Evolutionary conservation across 129 eudicot species (phyloP).

Genomic region (Apium graveolens): DNA sequence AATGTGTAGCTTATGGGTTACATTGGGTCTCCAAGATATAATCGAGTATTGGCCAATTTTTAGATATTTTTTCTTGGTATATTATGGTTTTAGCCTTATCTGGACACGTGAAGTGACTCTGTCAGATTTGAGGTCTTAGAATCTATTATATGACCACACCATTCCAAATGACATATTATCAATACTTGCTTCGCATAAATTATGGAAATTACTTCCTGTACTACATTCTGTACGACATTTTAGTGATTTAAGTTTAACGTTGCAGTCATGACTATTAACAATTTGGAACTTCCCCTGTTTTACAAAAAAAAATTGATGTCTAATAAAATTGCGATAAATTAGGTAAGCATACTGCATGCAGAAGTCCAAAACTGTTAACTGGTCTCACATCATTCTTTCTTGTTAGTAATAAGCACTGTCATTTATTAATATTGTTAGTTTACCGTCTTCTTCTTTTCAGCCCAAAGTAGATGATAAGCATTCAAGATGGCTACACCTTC

Average conservation of each 20-base stretch:
- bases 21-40: neutral
- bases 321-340: neutral
- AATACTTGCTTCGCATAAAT: neutral
- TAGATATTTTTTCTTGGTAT: neutral
- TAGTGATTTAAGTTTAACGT: neutral
- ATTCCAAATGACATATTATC: neutral
- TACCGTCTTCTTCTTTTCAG: constrained; percentile 26
- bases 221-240: neutral
- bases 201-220: neutral
- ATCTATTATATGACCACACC: neutral
- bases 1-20: neutral
- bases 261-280: neutral
- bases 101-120: neutral
- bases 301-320: neutral
- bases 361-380: neutral
- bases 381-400: neutral
- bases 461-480: constrained; percentile 82
- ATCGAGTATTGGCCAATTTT: too few species aligned
- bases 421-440: neutral
- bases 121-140: neutral
- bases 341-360: neutral
- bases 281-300: neutral
- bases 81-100: neutral
- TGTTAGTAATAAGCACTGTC: neutral
- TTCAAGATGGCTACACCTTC: constrained; percentile 82